Evolutionary conservation across 345 rosid species (phyloP), one percentile per base, ranked within the genome.

Genomic region (Alliaria petiolata): DNA sequence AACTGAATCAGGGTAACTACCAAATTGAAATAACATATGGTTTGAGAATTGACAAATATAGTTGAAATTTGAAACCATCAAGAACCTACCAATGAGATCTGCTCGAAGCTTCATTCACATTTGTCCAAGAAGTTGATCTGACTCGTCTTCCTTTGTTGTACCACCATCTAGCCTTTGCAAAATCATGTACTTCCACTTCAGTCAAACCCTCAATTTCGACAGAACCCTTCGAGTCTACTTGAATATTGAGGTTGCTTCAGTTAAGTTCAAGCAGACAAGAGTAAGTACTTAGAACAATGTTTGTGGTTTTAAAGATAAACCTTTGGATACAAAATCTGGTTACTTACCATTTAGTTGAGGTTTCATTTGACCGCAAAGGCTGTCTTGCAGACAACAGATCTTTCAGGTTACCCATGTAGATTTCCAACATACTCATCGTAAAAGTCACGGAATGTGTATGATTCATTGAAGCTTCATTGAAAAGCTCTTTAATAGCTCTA

Each of bases 401-500:
- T 70, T 86, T 87, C 52, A 91, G 61, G 62, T 76, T 83, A 20
- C 97, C 97, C 96, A 87, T 82, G 75, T 93, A 91, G 51, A 93
- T 92, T 81, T 93, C 98, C 86, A 93, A 72, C 95, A 93, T 91
- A 85, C 98, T 91, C 79, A 93, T 89, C 1, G 93, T 86, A 71
- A 91, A 85, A 17, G 85, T 83, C 28, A 83, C 33, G 3, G 88
- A 72, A 80, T 77, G 68, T 3, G 85, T 78, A 51, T 74, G 79
- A 33, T 83, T 87, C 65, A 66, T 54, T 55, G 84, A 75, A 57
- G 81, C 84, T 34, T 78, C 87, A 28, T 25, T 50, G 64, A 89
- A 90, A 55, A 93, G 83, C 76, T 83, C 85, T 63, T 90, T 84
- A 14, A 90, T 82, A 71, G 87, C 88, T 72, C 86, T 86, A 63